Evolutionary conservation across 192 early-diverging fungal species (phyloP).

Genomic region (Piromyces sp.): DNA sequence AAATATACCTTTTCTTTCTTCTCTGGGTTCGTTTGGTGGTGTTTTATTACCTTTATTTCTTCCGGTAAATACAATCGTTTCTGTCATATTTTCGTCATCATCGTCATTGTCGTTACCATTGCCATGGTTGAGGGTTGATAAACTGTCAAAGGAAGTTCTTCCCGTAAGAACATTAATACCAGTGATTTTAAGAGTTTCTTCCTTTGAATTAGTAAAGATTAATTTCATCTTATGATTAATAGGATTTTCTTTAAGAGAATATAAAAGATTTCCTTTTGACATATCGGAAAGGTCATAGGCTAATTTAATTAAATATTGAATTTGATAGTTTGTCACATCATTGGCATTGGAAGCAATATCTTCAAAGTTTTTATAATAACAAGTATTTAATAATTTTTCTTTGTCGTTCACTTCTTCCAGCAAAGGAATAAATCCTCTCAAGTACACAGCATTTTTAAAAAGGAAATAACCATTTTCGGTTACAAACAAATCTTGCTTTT

Average conservation of each 20-base stretch:
- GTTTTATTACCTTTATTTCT: not conserved
- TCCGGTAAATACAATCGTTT: not conserved
- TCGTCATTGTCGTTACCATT: not conserved
- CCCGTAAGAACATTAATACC: not conserved
- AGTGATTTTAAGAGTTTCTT: not conserved
- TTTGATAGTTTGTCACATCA: not conserved
- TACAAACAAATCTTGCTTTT: not conserved
- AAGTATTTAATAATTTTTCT: not conserved
- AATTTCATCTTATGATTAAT: not conserved
- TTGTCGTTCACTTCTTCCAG: not conserved
- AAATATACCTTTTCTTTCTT: not conserved
- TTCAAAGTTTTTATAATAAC: not conserved
- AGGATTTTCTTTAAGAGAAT: not conserved
- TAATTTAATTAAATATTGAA: not conserved
- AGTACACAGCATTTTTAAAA: not conserved
- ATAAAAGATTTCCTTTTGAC: not conserved
- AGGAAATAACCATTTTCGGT: not conserved
- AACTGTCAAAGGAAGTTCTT: not conserved
- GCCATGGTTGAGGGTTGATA: not conserved
- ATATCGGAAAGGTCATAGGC: not conserved
- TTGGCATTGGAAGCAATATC: not conserved
- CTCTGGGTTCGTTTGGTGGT: not conserved
- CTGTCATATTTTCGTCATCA: not conserved
- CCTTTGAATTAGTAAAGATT: not conserved
- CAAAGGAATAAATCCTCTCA: not conserved